phyloP scores from a whole-genome alignment of 164 flowering plant genomes.

The Aristolochia californica region DNA sequence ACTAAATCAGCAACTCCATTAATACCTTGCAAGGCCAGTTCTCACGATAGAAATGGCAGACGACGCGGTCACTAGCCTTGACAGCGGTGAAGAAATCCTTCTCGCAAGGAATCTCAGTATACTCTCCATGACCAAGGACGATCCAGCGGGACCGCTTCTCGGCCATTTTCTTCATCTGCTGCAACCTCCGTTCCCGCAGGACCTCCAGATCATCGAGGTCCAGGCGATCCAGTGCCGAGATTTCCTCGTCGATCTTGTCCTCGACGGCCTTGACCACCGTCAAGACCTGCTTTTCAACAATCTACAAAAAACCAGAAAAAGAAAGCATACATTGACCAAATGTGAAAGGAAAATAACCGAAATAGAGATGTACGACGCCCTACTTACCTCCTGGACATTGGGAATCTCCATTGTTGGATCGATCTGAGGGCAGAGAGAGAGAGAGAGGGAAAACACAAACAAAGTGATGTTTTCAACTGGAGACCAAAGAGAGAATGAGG shows the following conservation, averaged over 20 bases:
- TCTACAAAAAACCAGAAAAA: constrained; percentile 21
- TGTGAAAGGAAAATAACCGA: too few relatives aligned
- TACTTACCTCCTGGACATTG: too few relatives aligned
- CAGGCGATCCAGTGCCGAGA: constrained; percentile 64
- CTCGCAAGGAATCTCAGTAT: constrained; percentile 71
- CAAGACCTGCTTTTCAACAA: constrained; percentile 74
- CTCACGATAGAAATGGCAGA: constrained; percentile 96
- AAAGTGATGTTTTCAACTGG: too few relatives aligned
- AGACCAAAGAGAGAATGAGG: too few relatives aligned
- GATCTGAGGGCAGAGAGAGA: too few relatives aligned
- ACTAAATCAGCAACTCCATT: too few relatives aligned
- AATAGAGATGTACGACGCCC: too few relatives aligned
- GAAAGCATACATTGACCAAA: too few relatives aligned
- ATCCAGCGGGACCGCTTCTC: constrained; percentile 92
- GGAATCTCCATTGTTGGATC: too few relatives aligned
- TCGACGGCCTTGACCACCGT: constrained; percentile 90
- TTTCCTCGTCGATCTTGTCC: constrained; percentile 88
- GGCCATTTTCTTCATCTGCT: constrained; percentile 97
- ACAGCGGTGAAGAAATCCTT: constrained; percentile 84
- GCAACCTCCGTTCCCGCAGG: constrained; percentile 71
- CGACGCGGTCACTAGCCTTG: constrained; percentile 93
- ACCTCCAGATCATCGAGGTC: constrained; percentile 81
- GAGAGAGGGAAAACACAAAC: too few relatives aligned
- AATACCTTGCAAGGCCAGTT: constrained; percentile 47
- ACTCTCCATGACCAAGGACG: constrained; percentile 90